These are phyloP conservation scores for Trichoderma sp. DNA, from an alignment of 2,329 filamentous ascomycete genomes.

Conservation along the genomic window DNA sequence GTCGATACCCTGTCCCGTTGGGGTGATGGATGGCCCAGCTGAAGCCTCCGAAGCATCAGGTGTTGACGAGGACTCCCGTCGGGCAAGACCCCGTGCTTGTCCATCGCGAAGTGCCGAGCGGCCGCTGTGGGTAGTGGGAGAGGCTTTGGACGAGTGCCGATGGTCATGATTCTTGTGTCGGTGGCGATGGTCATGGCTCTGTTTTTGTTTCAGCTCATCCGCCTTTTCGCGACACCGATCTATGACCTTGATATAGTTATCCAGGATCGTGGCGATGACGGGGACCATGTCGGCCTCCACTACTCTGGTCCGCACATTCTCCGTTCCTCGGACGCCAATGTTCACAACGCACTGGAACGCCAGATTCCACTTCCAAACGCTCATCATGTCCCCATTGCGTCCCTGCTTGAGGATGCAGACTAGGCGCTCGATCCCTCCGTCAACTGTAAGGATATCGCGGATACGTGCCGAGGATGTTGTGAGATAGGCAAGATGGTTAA, in stretches of 20 bases:
- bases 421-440: constrained; percentile 94
- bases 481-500: constrained; percentile 97
- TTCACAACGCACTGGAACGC: constrained; percentile 99
- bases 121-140: constrained; percentile 58
- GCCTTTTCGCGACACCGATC: constrained; percentile 87
- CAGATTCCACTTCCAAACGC: constrained; percentile 99
- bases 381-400: constrained; percentile 97
- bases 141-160: constrained; percentile 50
- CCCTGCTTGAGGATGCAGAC: constrained; percentile 98
- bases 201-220: constrained; percentile 77
- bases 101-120: constrained; percentile 56
- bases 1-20: constrained; percentile 33
- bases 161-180: constrained; percentile 56
- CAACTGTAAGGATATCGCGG: constrained; percentile 94
- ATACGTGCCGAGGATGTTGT: constrained; percentile 97
- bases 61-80: constrained; percentile 76
- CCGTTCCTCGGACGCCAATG: constrained; percentile 93
- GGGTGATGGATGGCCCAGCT: constrained; percentile 43
- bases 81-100: constrained; percentile 65
- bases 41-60: constrained; percentile 53
- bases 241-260: constrained; percentile 97
- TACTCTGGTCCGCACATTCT: constrained; percentile 88
- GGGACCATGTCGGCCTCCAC: constrained; percentile 99
- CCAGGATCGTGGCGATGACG: constrained; percentile 95
- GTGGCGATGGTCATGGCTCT: constrained; percentile 55